Percentiles rank a stretch among this genome's conserved stretches.
phyloP scores from a whole-genome alignment of 768 basidiomycete genomes.

The Suillus decipiens region DNA sequence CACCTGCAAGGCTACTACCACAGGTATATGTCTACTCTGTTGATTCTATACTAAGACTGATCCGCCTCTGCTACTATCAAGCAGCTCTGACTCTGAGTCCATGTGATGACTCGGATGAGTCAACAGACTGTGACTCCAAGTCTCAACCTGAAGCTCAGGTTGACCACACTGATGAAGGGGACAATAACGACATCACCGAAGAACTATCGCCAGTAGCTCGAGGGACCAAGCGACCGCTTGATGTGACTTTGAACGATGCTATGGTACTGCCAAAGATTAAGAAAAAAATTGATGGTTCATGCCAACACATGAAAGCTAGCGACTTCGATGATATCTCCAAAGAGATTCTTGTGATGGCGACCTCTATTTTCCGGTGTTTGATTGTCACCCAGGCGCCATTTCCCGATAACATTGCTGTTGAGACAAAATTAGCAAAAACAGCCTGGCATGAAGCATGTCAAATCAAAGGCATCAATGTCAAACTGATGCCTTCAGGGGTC shows the following conservation, averaged over 20 bases:
- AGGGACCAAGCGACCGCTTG: neutral
- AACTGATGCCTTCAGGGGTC: neutral
- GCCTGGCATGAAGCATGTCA: constrained; percentile 9
- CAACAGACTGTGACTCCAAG: neutral
- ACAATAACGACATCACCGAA: neutral
- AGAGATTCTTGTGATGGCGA: constrained; percentile 21
- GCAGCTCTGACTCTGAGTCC: neutral
- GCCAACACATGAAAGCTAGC: constrained; percentile 12
- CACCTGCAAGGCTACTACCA: neutral
- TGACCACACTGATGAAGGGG: neutral
- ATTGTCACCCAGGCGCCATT: constrained; percentile 12
- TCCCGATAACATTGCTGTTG: constrained; percentile 15
- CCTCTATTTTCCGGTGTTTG: constrained; percentile 7
- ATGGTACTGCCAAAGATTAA: neutral
- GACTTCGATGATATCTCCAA: constrained; percentile 21
- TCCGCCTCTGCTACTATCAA: neutral
- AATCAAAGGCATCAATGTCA: constrained; percentile 8
- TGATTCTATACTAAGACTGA: neutral
- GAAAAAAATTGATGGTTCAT: neutral
- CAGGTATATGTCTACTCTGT: neutral
- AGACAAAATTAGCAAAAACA: constrained; percentile 8
- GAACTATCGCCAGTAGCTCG: neutral
- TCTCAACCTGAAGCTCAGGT: neutral
- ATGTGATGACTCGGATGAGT: neutral
- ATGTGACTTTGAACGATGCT: neutral